Percentiles rank a stretch among this genome's conserved stretches.
phyloP scores from a whole-genome alignment of 805 yeast genomes.

The Tetrapisispora pingtungensis region DNA sequence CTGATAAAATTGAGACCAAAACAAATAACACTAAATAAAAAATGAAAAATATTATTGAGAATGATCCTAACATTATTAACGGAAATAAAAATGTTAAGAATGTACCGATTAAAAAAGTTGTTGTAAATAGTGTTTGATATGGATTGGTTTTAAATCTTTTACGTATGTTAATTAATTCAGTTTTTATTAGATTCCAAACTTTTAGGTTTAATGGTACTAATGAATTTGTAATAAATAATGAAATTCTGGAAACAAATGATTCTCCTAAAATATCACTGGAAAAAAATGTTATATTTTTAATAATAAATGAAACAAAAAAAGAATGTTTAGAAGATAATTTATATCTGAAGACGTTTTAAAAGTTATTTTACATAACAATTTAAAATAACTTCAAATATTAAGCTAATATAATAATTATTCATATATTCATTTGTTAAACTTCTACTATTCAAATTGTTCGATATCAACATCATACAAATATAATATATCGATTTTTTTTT shows the following conservation, averaged over 20 bases:
- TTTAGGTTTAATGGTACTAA: neutral
- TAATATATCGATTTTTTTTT: too few relatives aligned
- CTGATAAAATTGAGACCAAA: slow-evolving; percentile 13
- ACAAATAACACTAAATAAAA: slow-evolving; percentile 18
- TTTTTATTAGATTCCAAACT: slow-evolving; percentile 1
- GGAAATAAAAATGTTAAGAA: neutral
- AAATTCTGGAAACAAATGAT: neutral
- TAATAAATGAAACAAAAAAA: neutral
- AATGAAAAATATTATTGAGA: slow-evolving; percentile 16
- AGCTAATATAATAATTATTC: too few relatives aligned
- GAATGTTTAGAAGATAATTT: too few relatives aligned
- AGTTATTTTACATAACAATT: too few relatives aligned
- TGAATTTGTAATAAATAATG: neutral
- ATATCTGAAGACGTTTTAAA: too few relatives aligned
- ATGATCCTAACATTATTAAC: slow-evolving; percentile 12
- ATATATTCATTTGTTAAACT: too few relatives aligned
- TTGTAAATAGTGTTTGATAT: slow-evolving; percentile 12
- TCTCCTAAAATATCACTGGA: slow-evolving; percentile 3
- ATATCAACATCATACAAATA: too few relatives aligned
- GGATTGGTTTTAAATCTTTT: slow-evolving; percentile 15
- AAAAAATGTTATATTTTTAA: neutral
- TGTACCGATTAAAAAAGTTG: slow-evolving; percentile 1
- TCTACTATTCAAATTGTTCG: too few relatives aligned
- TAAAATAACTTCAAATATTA: too few relatives aligned
- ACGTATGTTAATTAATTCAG: slow-evolving; percentile 2